A percentile compares a stretch with the other conserved stretches of the same genome.
Evolutionary conservation across 208 protist genomes (phyloP).

Genomic region (Trypanosoma boissoni): DNA sequence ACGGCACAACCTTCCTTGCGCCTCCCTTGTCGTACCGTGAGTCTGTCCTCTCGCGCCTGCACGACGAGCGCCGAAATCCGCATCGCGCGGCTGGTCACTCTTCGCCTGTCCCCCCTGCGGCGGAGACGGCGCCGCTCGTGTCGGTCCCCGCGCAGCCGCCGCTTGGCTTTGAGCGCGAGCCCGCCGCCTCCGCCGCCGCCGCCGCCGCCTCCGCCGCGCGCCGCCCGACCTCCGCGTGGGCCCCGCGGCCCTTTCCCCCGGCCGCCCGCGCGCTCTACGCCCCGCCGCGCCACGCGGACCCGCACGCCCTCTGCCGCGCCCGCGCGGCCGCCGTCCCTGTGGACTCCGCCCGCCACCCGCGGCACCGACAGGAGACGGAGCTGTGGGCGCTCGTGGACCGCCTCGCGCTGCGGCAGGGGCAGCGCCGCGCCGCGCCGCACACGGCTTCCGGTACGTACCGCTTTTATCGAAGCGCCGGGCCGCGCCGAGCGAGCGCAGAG

Average conservation of each 20-base stretch:
- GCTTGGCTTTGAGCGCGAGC: background rate
- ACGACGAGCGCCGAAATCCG: too few species aligned
- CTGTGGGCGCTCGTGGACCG: conserved; percentile 3
- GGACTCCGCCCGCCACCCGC: background rate
- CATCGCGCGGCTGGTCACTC: too few species aligned
- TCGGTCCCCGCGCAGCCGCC: background rate
- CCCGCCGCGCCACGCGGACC: conserved; percentile 2
- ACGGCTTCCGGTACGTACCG: background rate
- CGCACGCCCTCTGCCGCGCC: background rate
- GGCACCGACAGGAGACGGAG: background rate
- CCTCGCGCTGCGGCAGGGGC: background rate
- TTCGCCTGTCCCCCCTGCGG: background rate
- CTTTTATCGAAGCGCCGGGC: background rate
- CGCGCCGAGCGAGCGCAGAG: too few species aligned
- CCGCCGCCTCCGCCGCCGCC: background rate
- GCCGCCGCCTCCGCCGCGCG: too few species aligned
- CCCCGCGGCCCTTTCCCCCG: background rate
- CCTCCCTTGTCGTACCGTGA: background rate
- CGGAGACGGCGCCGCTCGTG: background rate
- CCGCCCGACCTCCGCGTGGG: background rate
- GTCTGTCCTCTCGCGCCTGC: background rate
- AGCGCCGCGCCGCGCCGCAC: too few species aligned
- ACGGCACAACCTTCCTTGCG: background rate
- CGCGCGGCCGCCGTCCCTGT: background rate
- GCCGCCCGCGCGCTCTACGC: background rate